Percentiles rank a stretch among this genome's conserved stretches.
phyloP scores from a whole-genome alignment of 116 monocot genomes.

The Dioscorea cayenensis region DNA sequence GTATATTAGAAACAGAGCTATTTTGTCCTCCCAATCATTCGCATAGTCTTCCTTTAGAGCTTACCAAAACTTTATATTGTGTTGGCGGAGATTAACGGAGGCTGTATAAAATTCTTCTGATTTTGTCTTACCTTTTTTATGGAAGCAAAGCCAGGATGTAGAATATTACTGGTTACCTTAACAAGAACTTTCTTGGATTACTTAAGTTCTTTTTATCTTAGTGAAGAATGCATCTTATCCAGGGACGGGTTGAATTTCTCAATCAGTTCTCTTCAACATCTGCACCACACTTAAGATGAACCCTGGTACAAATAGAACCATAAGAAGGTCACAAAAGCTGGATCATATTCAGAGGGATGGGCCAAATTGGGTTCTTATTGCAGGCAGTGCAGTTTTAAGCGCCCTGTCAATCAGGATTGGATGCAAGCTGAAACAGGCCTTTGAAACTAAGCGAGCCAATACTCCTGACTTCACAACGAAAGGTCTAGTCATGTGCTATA shows the following conservation, averaged over 20 bases:
- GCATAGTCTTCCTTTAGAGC: too few species aligned
- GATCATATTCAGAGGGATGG: conserved; percentile 43
- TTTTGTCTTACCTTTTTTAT: not conserved
- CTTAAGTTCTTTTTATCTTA: not conserved
- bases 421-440: conserved; percentile 57
- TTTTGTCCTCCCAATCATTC: too few species aligned
- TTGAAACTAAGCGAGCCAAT: conserved; percentile 36
- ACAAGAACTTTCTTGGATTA: not conserved
- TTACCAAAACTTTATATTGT: too few species aligned
- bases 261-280: not conserved
- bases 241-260: not conserved
- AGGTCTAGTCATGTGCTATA: conserved; percentile 31
- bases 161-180: not conserved
- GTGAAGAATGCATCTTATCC: not conserved
- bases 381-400: conserved; percentile 68
- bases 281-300: conserved; percentile 37
- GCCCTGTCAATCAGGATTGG: conserved; percentile 56
- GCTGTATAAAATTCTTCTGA: not conserved
- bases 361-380: conserved; percentile 76
- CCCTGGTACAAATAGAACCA: conserved; percentile 27
- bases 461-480: conserved; percentile 17
- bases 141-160: not conserved
- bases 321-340: conserved; percentile 30
- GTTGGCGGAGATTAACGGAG: not conserved
- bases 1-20: too few species aligned